Percentiles rank a stretch among this genome's conserved stretches.
These are phyloP conservation scores for Colletotrichum tropicale DNA, from an alignment of 2,329 filamentous ascomycete genomes.

Conservation along the genomic window DNA sequence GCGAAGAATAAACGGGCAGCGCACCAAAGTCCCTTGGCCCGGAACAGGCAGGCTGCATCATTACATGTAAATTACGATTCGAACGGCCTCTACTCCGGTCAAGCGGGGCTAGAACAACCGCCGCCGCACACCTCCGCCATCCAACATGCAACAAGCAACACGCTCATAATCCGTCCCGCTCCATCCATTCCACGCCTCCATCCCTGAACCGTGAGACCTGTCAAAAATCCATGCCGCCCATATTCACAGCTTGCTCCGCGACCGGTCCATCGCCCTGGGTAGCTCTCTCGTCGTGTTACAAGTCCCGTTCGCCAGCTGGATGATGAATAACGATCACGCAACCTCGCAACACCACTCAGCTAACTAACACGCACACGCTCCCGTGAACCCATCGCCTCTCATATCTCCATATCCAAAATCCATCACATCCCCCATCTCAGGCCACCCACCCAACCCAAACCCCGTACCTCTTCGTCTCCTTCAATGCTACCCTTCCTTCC, in stretches of 20 bases:
- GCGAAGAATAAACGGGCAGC: background rate
- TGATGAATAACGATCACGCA: background rate
- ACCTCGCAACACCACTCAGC: background rate
- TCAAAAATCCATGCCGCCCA: background rate
- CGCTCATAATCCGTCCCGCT: background rate
- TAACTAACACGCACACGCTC: background rate
- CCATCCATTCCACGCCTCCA: background rate
- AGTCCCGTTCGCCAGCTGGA: background rate
- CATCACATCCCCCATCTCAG: background rate
- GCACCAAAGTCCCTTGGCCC: background rate
- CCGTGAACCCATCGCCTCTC: background rate
- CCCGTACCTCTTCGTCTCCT: background rate
- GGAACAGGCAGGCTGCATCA: background rate
- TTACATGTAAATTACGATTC: constrained; percentile 9
- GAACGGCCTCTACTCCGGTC: background rate
- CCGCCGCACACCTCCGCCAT: background rate
- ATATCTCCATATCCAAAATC: background rate
- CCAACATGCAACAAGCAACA: background rate
- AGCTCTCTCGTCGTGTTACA: background rate
- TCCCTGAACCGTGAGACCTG: background rate
- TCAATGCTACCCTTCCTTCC: background rate
- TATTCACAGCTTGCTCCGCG: background rate
- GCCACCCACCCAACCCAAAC: background rate
- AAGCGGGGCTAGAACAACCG: constrained; percentile 10
- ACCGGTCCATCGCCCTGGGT: background rate